Percentiles rank a stretch among this genome's conserved stretches.
Evolutionary conservation across 305 asterid genomes (phyloP).

Genomic region (Fraxinus nigra): DNA sequence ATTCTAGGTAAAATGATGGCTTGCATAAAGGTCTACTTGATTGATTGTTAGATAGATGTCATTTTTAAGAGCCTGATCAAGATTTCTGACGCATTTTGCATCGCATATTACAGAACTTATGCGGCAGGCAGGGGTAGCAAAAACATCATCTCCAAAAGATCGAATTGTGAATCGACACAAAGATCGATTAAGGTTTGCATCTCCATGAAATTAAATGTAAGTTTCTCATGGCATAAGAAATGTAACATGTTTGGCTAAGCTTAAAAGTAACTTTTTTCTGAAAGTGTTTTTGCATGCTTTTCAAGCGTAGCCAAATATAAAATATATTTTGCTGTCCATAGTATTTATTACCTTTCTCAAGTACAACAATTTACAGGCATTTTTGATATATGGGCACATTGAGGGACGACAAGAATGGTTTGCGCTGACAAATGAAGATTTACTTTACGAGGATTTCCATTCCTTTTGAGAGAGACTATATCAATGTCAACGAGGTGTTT

Average conservation of each 20-base stretch:
- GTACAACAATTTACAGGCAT: constrained; percentile 4
- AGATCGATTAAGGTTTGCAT: constrained; percentile 36
- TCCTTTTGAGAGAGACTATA: constrained; percentile 1
- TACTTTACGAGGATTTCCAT: constrained; percentile 8
- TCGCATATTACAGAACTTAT: constrained; percentile 36
- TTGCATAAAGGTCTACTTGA: background rate
- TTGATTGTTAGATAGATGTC: background rate
- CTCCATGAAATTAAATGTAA: constrained; percentile 29
- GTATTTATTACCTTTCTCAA: constrained; percentile 15
- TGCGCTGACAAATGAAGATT: background rate
- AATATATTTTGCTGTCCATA: background rate
- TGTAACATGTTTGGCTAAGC: background rate
- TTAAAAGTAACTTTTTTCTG: background rate
- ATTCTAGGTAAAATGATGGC: background rate
- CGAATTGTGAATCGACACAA: constrained; percentile 29
- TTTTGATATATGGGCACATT: background rate
- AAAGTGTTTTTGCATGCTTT: constrained; percentile 7
- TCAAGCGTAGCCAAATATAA: background rate
- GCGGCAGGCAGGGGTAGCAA: constrained; percentile 43
- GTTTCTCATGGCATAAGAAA: background rate
- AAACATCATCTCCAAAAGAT: constrained; percentile 42
- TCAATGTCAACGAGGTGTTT: constrained; percentile 3
- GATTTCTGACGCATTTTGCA: background rate
- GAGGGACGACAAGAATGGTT: constrained; percentile 4
- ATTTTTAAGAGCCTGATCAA: background rate